Evolutionary conservation across 257 asterid genomes (phyloP), one percentile per base, ranked within the genome.

Genomic region (Solanum sejunctum): DNA sequence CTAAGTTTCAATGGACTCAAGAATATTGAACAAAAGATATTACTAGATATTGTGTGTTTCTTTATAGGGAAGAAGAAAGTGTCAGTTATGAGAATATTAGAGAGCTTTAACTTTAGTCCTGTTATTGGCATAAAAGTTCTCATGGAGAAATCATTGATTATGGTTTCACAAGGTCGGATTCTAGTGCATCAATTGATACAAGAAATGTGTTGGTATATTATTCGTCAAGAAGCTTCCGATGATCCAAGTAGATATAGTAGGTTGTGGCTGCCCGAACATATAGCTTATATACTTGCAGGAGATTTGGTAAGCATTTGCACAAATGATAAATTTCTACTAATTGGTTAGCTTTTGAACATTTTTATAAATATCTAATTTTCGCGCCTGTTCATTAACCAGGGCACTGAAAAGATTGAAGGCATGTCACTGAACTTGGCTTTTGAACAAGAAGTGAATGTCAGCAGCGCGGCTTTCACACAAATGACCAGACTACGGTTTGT

Each of bases 41-140:
- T 84, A 67, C 18, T 84, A 21, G 83, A 84, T 16, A 84, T 84
- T 72, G 86, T 82, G 6, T 84, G 83, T 39, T 84, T 71, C 26
- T 56, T 73, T 43, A n/a, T 21, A 72, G 45, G 86, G 12, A 72
- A 69, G 70, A 80, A 61, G 55, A 80, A 80, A 39, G 2, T 15
- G 17, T 57, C 70, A 55, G 52, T 20, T 28, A 43, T 11, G 16
- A 43, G 56, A 43, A 72, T 72, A 43, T 26, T 72, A 1, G 20
- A 73, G 8, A 73, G 86, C 73, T 75, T 84, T 15, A 6, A 69
- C 7, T 58, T 73, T 18, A 8, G 15, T 18, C 58, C 72, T 10
- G 83, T 7, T 43, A 45, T 70, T 12, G 83, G 86, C 10, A 21
- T 73, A 39, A 18, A 36, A 15, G 77, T 84, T 54, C 86, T 84